Evolutionary conservation across 306 rosid genomes (phyloP).

Genomic region (Fragaria iinumae): DNA sequence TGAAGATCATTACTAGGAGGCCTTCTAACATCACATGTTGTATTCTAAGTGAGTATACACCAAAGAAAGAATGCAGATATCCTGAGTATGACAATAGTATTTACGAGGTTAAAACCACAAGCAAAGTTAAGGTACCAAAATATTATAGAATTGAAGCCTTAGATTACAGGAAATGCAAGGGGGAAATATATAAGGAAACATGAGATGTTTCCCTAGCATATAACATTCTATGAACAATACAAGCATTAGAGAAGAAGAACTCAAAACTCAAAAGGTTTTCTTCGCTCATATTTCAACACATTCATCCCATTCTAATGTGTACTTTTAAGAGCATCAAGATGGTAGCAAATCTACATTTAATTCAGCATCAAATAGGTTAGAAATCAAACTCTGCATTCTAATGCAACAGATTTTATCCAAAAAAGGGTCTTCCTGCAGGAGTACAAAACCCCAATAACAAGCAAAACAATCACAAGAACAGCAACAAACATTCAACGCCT

Average conservation of each 20-base stretch:
- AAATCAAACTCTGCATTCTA: neutral
- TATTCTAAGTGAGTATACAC: slow-evolving; percentile 80
- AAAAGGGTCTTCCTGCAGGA: no score
- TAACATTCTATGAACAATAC: neutral
- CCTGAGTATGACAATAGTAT: slow-evolving; percentile 39
- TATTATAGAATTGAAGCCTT: no score
- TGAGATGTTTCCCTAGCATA: no score
- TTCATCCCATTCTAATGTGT: neutral
- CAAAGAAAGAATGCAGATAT: slow-evolving; percentile 76
- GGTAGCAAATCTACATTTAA: neutral
- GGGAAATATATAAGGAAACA: neutral
- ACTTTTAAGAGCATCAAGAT: neutral
- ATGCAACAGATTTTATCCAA: no score
- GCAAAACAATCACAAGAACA: neutral
- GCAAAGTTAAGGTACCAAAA: slow-evolving; percentile 9
- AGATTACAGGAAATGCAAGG: no score
- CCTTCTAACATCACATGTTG: slow-evolving; percentile 81
- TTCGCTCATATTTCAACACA: no score
- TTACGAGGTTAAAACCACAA: neutral
- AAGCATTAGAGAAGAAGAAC: neutral
- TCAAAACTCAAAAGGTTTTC: neutral
- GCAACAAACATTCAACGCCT: neutral
- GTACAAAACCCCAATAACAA: no score
- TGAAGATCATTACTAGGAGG: slow-evolving; percentile 91
- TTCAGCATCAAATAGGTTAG: neutral